Evolutionary conservation across 345 rosid species (phyloP).

Genomic region (Psidium guajava): DNA sequence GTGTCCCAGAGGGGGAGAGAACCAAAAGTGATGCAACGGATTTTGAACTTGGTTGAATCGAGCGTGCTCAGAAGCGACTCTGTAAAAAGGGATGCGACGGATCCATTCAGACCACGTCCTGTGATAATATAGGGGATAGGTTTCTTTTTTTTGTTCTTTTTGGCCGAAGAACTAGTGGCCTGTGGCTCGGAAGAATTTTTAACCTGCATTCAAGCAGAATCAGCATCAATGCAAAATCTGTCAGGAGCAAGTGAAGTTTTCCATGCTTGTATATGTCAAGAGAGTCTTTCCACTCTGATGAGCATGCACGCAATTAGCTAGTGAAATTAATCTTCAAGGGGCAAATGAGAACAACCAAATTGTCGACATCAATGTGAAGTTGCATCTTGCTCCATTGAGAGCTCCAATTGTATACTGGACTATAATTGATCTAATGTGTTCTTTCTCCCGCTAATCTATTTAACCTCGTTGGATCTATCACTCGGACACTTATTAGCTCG

Average conservation of each 20-base stretch:
- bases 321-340: neutral
- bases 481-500: neutral
- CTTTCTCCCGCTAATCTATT: neutral
- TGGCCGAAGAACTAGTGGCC: no score
- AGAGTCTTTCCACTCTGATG: neutral
- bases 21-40: slow-evolving; percentile 47
- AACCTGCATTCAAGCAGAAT: neutral
- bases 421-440: neutral
- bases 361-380: neutral
- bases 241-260: neutral
- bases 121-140: slow-evolving; percentile 24
- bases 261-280: neutral
- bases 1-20: no score
- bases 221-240: neutral
- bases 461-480: neutral
- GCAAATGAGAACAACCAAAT: neutral
- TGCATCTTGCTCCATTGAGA: neutral
- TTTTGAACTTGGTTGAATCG: neutral
- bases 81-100: slow-evolving; percentile 59
- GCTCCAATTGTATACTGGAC: neutral
- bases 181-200: neutral
- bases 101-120: slow-evolving; percentile 51
- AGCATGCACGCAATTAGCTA: neutral
- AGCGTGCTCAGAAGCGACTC: slow-evolving; percentile 41
- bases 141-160: no score